A percentile compares a stretch with the other conserved stretches of the same genome.
Evolutionary conservation across 2,329 filamentous ascomycete species (phyloP).

Genomic region (Diplocarpon mali): DNA sequence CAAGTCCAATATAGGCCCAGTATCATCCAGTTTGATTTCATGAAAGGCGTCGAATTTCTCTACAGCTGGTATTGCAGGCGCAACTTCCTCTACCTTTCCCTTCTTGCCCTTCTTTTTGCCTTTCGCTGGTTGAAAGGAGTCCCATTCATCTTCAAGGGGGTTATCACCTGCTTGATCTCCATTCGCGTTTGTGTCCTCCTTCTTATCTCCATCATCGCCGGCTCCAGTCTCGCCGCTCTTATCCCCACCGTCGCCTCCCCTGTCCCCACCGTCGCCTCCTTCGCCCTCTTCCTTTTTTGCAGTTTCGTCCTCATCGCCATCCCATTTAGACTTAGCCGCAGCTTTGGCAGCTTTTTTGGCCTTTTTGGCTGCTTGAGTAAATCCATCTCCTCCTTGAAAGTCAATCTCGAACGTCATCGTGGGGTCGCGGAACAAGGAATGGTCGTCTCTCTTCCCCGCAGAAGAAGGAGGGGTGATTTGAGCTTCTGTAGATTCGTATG

Average conservation of each 20-base stretch:
- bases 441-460: constrained; percentile 11
- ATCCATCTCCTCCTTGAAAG: constrained; percentile 43
- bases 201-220: constrained; percentile 27
- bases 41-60: constrained; percentile 47
- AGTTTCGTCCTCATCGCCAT: constrained; percentile 36
- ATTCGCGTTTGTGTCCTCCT: constrained; percentile 29
- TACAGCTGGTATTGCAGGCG: constrained; percentile 26
- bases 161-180: constrained; percentile 26
- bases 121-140: constrained; percentile 33
- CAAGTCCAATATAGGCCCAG: constrained; percentile 44
- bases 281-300: constrained; percentile 33
- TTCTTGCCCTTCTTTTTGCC: constrained; percentile 49
- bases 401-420: constrained; percentile 39
- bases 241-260: constrained; percentile 28
- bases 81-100: constrained; percentile 26
- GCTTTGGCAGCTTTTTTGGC: constrained; percentile 28
- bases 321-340: constrained; percentile 36
- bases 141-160: constrained; percentile 40
- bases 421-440: constrained; percentile 36
- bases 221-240: constrained; percentile 26
- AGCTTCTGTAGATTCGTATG: constrained; percentile 15
- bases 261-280: constrained; percentile 28
- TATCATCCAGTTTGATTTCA: constrained; percentile 57
- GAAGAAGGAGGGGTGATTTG: constrained; percentile 15
- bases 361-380: constrained; percentile 43